Evolutionary conservation across 2,329 filamentous ascomycete species (phyloP).

Genomic region (Fusarium buharicum): DNA sequence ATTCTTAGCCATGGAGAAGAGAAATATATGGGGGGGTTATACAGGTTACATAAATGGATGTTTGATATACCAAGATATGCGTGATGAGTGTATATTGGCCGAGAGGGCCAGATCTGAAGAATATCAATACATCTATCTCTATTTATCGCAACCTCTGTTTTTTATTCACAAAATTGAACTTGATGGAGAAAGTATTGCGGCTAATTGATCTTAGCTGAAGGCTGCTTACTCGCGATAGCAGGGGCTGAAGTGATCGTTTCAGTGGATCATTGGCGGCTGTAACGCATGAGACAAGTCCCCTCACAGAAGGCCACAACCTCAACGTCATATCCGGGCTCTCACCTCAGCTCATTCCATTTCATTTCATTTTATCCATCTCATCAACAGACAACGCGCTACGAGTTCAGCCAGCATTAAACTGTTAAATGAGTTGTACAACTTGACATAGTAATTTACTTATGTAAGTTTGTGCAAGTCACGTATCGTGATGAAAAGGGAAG

Average conservation of each 20-base stretch:
- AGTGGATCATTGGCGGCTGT: conserved; percentile 9
- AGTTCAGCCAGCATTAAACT: not conserved
- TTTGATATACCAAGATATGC: conserved; percentile 33
- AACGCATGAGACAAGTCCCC: not conserved
- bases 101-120: no score
- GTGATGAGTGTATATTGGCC: no score
- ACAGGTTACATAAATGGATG: not conserved
- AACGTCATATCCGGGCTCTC: conserved; percentile 9
- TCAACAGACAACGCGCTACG: not conserved
- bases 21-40: not conserved
- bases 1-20: conserved; percentile 17
- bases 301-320: not conserved
- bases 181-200: no score
- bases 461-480: not conserved
- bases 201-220: no score
- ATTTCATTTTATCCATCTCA: not conserved
- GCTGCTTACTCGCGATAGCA: not conserved
- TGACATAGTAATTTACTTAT: not conserved
- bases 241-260: not conserved
- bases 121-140: not conserved
- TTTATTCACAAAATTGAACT: no score
- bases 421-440: not conserved
- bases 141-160: no score
- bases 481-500: not conserved
- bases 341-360: not conserved